Base-by-base conservation (phyloP, 2,329 filamentous ascomycete species). In the Gaeumannomyces sp. region DNA sequence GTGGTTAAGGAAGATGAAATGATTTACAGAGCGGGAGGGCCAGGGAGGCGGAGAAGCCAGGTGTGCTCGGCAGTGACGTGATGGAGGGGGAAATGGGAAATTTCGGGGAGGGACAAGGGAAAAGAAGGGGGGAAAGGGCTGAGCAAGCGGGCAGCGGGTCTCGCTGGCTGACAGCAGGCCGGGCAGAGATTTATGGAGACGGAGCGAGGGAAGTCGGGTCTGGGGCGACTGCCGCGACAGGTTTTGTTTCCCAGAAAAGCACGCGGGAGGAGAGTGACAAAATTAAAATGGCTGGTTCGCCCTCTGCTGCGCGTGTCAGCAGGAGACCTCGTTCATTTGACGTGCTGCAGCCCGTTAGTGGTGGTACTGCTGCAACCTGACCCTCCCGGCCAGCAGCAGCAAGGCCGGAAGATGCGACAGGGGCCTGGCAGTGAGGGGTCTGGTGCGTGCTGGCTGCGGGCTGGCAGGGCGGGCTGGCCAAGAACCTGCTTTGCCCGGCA, bases 31-130 rank as follows among this genome's bases (percentile, higher is more conserved):
- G 38, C 14, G 22, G 29, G 33, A 45, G n/a, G 29, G 59, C 33
- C 59, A n/a, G 33, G 33, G n/a, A 25, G 25, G n/a, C 59, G 27
- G 6, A 38, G 33, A 61, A 27, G 59, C 45, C 45, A 53, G 45
- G 22, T 53, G 19, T 53, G 45, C 45, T 53, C 59, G n/a, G n/a
- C 59, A 61, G 59, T 61, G 59, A 61, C 59, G 59, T 61, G 59
- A 61, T 61, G 59, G 59, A 61, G 59, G 59, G 59, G 59, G 19
- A 45, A 28, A 31, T 61, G 59, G 31, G 5, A 38, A 33, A 45
- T 33, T 33, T 38, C 25, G 59, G 59, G 59, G 59, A 28, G 59
- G 10, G 31, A 29, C n/a, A 11, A 61, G 33, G 59, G 27, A 45
- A 27, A 35, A 33, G 29, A 61, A 61, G 59, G 33, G 59, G 27